A percentile compares a stretch with the other conserved stretches of the same genome.
Evolutionary conservation across 2,329 filamentous ascomycete genomes (phyloP).

Genomic region (Teratosphaeria viscida): DNA sequence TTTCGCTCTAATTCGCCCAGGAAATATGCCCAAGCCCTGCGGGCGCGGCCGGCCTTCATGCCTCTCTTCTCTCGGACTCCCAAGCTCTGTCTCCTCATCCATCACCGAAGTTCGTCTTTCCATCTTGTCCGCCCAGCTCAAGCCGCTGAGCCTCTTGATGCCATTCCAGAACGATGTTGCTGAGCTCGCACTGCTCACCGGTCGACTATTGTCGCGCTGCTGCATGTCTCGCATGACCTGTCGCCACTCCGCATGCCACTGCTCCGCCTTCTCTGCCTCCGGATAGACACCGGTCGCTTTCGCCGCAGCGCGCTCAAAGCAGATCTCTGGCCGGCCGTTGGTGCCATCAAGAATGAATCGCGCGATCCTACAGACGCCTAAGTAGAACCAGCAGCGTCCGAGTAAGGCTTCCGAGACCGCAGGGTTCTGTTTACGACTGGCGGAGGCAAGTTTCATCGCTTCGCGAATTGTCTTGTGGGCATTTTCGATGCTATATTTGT

Average conservation of each 20-base stretch:
- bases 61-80: not conserved
- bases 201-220: not conserved
- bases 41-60: not conserved
- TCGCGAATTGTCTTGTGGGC: not conserved
- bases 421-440: not conserved
- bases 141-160: not conserved
- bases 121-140: not conserved
- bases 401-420: constrained; percentile 1
- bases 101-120: not conserved
- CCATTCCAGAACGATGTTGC: not conserved
- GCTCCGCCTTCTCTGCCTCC: constrained; percentile 3
- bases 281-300: constrained; percentile 3
- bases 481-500: not conserved
- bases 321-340: not conserved
- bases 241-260: not conserved
- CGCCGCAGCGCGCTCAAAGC: constrained; percentile 1
- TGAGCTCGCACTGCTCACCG: not conserved
- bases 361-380: constrained; percentile 2
- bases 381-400: constrained; percentile 6
- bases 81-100: not conserved
- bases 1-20: not conserved
- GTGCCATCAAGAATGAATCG: not conserved
- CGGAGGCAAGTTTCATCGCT: not conserved
- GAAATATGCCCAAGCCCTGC: not conserved
- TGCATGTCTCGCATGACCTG: not conserved